These are phyloP conservation scores for Cryptosporidium sp. DNA, from an alignment of 169 alveolate species.

Conservation along the genomic window DNA sequence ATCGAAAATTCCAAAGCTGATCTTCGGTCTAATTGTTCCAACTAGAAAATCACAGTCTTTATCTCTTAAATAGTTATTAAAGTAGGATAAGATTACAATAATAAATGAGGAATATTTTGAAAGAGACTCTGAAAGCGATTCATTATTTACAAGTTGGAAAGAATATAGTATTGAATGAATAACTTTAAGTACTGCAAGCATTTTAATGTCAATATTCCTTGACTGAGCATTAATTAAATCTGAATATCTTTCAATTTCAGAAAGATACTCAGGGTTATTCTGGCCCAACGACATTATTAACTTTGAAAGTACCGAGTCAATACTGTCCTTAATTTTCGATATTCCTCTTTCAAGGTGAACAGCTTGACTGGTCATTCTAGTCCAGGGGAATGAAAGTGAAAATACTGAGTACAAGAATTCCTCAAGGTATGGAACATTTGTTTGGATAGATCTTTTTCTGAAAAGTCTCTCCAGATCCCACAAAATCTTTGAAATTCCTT, in stretches of 20 bases:
- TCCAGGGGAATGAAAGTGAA: slow-evolving; percentile 69
- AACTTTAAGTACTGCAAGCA: slow-evolving; percentile 38
- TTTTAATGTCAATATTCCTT: slow-evolving; percentile 24
- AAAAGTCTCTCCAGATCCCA: slow-evolving; percentile 12
- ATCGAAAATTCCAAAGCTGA: slow-evolving; percentile 52
- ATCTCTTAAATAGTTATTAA: slow-evolving; percentile 43
- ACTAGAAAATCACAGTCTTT: not conserved
- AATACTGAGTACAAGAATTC: slow-evolving; percentile 42
- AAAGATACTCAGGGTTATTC: not conserved
- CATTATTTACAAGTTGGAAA: not conserved
- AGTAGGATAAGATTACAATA: slow-evolving; percentile 16
- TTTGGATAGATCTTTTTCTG: not conserved
- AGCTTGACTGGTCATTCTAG: slow-evolving; percentile 25
- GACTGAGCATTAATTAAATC: not conserved
- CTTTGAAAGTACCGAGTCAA: slow-evolving; percentile 49
- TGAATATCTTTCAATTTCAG: slow-evolving; percentile 12
- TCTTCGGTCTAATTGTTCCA: slow-evolving; percentile 33
- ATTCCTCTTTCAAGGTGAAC: not conserved
- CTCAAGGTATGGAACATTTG: not conserved
- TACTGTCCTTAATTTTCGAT: slow-evolving; percentile 5
- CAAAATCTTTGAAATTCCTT: not conserved
- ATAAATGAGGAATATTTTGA: slow-evolving; percentile 14
- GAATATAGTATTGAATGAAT: slow-evolving; percentile 1
- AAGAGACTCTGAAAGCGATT: not conserved
- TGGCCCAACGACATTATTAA: slow-evolving; percentile 6